phyloP scores from a whole-genome alignment of 192 early-diverging fungal species.

The Coemansia sp. region DNA sequence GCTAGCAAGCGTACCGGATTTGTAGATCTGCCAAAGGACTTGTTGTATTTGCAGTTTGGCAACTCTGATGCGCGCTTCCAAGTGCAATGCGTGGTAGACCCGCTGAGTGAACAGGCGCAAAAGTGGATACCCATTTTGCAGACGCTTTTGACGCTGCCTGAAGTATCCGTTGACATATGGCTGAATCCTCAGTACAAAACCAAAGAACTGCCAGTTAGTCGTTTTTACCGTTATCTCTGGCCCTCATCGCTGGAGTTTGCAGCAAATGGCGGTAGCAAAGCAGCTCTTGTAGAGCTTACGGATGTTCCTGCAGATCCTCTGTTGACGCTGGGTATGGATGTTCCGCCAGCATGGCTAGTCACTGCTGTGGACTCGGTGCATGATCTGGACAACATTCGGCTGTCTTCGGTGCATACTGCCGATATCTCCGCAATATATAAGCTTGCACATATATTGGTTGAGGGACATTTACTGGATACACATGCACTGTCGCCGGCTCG shows the following conservation, averaged over 20 bases:
- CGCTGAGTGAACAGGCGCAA: constrained; percentile 75
- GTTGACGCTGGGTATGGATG: constrained; percentile 85
- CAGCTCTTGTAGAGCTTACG: constrained; percentile 66
- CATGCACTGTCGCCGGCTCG: constrained; percentile 73
- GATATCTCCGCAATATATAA: constrained; percentile 72
- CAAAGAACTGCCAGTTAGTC: constrained; percentile 71
- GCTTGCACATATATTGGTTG: constrained; percentile 81
- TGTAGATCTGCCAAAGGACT: not conserved
- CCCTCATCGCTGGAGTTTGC: constrained; percentile 65
- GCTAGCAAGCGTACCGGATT: not conserved
- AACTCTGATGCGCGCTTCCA: constrained; percentile 31
- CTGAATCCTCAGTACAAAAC: constrained; percentile 60
- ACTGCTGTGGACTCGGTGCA: constrained; percentile 74
- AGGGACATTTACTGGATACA: constrained; percentile 83
- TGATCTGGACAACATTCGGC: constrained; percentile 90
- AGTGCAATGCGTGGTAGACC: constrained; percentile 68
- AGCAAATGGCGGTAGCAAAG: constrained; percentile 19
- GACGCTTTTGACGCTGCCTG: constrained; percentile 60
- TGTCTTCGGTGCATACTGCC: constrained; percentile 50
- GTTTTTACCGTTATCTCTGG: constrained; percentile 89
- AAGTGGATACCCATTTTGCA: constrained; percentile 73
- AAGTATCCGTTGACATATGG: constrained; percentile 65
- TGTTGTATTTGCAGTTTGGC: constrained; percentile 11
- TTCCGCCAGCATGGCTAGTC: constrained; percentile 86
- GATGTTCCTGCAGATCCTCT: constrained; percentile 75